These are phyloP conservation scores for Clathrus columnatus DNA, from an alignment of 768 basidiomycete species.

Conservation along the genomic window DNA sequence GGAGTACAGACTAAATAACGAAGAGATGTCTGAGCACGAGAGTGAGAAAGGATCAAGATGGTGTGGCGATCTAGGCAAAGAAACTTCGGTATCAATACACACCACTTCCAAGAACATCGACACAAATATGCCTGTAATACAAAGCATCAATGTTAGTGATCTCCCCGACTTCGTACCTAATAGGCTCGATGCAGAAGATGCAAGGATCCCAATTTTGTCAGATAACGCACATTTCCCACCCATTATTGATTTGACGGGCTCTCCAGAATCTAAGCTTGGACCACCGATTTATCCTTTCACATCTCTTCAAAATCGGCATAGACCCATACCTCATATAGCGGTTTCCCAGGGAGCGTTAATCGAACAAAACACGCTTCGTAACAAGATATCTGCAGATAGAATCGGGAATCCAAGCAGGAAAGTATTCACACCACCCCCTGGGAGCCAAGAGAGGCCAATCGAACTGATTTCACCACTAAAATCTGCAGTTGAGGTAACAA, in stretches of 20 bases:
- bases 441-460: background rate
- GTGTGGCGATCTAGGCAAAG: background rate
- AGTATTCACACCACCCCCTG: background rate
- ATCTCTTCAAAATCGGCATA: background rate
- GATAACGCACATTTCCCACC: background rate
- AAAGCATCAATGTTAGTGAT: background rate
- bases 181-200: background rate
- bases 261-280: background rate
- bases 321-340: background rate
- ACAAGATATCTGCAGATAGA: background rate
- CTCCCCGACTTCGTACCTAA: background rate
- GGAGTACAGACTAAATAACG: background rate
- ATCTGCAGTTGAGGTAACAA: background rate
- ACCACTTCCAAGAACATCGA: background rate
- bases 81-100: background rate
- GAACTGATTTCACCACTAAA: background rate
- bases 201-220: too few relatives aligned
- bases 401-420: background rate
- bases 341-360: background rate
- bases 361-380: background rate
- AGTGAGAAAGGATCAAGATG: background rate
- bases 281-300: background rate
- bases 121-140: background rate
- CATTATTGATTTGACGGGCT: background rate
- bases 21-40: background rate